These are phyloP conservation scores for Dictyostelium brefeldianum DNA, from an alignment of 78 protist genomes.

Conservation along the genomic window DNA sequence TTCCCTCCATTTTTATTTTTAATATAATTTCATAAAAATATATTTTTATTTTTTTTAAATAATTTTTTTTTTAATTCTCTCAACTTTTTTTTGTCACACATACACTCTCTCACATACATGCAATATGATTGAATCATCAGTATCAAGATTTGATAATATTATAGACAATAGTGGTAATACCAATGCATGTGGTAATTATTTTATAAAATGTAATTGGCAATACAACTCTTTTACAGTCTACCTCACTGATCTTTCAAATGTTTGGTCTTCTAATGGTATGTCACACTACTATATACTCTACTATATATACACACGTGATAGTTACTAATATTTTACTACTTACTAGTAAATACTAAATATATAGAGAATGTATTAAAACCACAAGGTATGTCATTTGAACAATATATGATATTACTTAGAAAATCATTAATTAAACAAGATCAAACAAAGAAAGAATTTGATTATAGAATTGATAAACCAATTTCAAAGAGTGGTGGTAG, in stretches of 20 bases:
- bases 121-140: constrained; percentile 6
- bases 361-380: constrained; percentile 67
- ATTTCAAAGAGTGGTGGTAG: neutral
- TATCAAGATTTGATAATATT: constrained; percentile 6
- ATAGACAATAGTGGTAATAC: neutral
- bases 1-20: too few species aligned
- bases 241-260: constrained; percentile 14
- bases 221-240: constrained; percentile 6
- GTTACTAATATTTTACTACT: too few species aligned
- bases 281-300: neutral
- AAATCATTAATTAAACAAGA: constrained; percentile 36
- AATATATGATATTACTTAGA: constrained; percentile 13
- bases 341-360: constrained; percentile 19
- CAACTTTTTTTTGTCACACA: neutral
- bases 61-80: neutral
- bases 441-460: neutral
- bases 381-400: constrained; percentile 29
- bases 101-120: neutral
- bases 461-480: constrained; percentile 12
- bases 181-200: neutral
- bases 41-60: neutral
- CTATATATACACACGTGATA: neutral
- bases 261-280: constrained; percentile 29
- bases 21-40: neutral
- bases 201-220: constrained; percentile 25